Conservation (phyloP, 805 yeast species). For the Starmerella apis region DNA sequence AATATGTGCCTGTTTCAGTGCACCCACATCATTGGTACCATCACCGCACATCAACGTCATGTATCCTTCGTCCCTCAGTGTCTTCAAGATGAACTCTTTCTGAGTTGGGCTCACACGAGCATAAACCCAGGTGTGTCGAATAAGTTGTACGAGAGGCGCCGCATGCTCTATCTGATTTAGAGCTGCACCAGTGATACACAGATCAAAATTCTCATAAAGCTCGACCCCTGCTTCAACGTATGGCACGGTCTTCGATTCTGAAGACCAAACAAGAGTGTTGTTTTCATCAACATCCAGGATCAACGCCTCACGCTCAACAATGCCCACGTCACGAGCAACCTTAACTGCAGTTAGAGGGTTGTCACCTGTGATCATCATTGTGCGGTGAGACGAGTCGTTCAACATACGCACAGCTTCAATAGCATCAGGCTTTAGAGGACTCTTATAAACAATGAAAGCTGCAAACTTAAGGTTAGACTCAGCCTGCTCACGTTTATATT, state of each 20-base stretch:
- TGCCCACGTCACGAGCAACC: conserved; percentile 87
- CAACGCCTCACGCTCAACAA: conserved; percentile 71
- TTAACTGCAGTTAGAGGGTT: conserved; percentile 97
- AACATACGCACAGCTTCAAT: conserved; percentile 81
- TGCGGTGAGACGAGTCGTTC: conserved; percentile 89
- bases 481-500: conserved; percentile 61
- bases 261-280: conserved; percentile 67
- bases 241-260: conserved; percentile 51
- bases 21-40: conserved; percentile 94
- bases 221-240: conserved; percentile 35
- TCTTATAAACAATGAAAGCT: conserved; percentile 92
- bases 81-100: conserved; percentile 78
- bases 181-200: conserved; percentile 92
- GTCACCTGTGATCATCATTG: conserved; percentile 97
- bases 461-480: conserved; percentile 70
- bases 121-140: conserved; percentile 90
- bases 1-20: conserved; percentile 94
- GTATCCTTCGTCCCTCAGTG: conserved; percentile 79
- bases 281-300: conserved; percentile 72
- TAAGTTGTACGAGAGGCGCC: conserved; percentile 55
- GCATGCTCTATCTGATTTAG: conserved; percentile 44
- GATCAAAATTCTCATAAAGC: conserved; percentile 59
- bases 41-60: conserved; percentile 98
- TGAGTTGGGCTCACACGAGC: conserved; percentile 96
- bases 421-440: conserved; percentile 93